These are phyloP conservation scores for Trichoderma sp. DNA, from an alignment of 2,329 filamentous ascomycete species.

Conservation along the genomic window DNA sequence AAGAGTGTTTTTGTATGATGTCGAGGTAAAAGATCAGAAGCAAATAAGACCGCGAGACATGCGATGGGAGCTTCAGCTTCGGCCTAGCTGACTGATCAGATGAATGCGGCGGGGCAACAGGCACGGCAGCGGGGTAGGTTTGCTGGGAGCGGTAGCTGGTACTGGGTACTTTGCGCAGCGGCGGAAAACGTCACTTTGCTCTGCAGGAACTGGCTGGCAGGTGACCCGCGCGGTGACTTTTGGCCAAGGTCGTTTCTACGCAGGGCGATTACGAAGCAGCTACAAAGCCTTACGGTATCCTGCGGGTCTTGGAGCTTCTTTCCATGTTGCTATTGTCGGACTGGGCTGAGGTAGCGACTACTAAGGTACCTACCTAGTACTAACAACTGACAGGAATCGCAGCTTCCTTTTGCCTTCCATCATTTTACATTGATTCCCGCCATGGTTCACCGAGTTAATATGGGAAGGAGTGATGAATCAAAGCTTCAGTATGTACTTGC, in stretches of 20 bases:
- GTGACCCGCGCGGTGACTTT: constrained; percentile 4
- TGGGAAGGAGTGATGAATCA: neutral
- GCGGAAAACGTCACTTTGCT: constrained; percentile 17
- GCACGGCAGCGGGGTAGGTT: neutral
- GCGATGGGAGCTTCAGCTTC: neutral
- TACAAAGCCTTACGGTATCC: constrained; percentile 5
- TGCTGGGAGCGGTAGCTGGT: neutral
- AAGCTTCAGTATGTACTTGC: neutral
- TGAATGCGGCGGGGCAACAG: neutral
- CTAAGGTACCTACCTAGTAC: no score
- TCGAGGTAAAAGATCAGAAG: neutral
- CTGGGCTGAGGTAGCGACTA: neutral
- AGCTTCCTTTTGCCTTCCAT: neutral
- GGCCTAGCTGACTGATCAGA: neutral
- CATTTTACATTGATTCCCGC: neutral
- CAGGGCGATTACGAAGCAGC: neutral
- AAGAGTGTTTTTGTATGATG: neutral
- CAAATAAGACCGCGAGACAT: neutral
- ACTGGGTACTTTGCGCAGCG: neutral
- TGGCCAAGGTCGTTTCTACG: neutral
- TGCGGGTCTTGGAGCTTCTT: neutral
- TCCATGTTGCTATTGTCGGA: neutral
- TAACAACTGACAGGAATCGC: neutral
- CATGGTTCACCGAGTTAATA: neutral
- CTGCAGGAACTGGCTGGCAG: constrained; percentile 12